phyloP scores from a whole-genome alignment of 352 stramenopile species.

The Vaucheria bursata region DNA sequence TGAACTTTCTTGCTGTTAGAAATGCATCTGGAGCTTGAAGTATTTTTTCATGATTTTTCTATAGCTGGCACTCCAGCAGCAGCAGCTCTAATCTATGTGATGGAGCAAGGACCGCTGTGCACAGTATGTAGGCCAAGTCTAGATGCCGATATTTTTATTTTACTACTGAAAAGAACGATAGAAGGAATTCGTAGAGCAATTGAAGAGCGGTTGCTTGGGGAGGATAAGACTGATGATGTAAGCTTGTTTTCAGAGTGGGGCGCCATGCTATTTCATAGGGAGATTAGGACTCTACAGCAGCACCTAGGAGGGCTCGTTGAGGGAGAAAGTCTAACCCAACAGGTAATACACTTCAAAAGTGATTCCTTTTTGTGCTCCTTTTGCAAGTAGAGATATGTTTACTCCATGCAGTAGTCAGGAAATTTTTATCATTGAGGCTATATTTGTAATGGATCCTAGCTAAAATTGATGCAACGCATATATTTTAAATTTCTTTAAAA shows the following conservation, averaged over 20 bases:
- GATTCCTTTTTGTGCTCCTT: no score
- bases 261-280: conserved; percentile 26
- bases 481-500: no score
- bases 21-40: no score
- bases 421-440: no score
- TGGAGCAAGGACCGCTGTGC: background rate
- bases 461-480: no score
- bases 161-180: background rate
- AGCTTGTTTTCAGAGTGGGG: conserved; percentile 33
- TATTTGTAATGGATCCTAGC: no score
- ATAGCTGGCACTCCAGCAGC: background rate
- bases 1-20: no score
- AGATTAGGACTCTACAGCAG: conserved; percentile 39
- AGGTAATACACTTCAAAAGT: no score
- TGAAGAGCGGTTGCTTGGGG: background rate
- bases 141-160: background rate
- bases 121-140: background rate
- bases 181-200: background rate
- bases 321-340: conserved; percentile 28
- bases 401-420: no score
- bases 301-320: conserved; percentile 32
- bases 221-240: background rate
- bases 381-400: no score
- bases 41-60: no score
- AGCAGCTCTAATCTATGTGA: background rate